Evolutionary conservation across 2,329 filamentous ascomycete genomes (phyloP), one percentile per base, ranked within the genome.

Genomic region (Claviceps monticola): DNA sequence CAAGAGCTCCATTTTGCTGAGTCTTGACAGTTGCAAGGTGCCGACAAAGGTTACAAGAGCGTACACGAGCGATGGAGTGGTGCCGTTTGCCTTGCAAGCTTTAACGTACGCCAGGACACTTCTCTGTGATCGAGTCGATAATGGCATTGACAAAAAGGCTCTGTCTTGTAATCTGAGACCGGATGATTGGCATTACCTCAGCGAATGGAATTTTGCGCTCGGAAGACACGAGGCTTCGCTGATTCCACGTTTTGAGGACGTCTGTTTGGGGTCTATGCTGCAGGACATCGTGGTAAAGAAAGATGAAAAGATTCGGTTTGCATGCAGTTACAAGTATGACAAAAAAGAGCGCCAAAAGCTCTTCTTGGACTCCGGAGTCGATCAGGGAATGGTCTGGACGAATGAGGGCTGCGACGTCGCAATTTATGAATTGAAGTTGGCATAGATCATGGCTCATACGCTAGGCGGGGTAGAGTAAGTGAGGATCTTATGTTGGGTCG

Each of bases 41-140:
- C 46, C 46, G 4, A 48, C 46, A 11, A 23, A 44, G 48, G 17
- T 50, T 21, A 8, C 26, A 16, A 36, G 48, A 13, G 48, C 48
- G 3, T 50, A 50, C 13, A 50, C 48, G 8, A 50, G 48, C 26
- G 41, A 50, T 3, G 48, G 48, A 6, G 48, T 50, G 3, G 48
- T 45, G 6, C 48, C 48, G 16, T 50, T 50, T 44, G 48, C 48
- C 4, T 19, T 50, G 48, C 48, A 50, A 23, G 29, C 48, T 14
- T 23, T 50, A 16, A 36, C 48, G 16, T 44, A 26, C n/a, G 48
- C 48, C 14, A 45, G 38, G 14, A 34, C 39, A 29, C 48, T 50
- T 19, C 41, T 50, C 39, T 23, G 34, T 13, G 34, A 23, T 11
- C 17, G 5, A 8, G 16, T 9, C 3, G 2, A 13, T 3, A 14